Evolutionary conservation across 2,329 filamentous ascomycete genomes (phyloP), one percentile per base, ranked within the genome.

Genomic region (Diaporthe amygdali): DNA sequence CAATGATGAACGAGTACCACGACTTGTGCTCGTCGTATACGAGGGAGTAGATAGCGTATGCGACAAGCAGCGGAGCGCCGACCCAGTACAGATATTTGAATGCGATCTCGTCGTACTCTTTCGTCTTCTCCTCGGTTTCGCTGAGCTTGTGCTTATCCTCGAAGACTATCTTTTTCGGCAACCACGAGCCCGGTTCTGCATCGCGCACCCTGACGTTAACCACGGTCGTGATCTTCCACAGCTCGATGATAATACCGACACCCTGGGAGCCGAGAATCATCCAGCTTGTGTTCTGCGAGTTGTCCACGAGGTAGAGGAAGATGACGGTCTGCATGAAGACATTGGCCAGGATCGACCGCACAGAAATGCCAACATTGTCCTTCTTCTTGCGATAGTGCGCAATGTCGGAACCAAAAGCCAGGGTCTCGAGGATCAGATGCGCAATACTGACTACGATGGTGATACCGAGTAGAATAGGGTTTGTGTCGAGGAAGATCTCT

Each of bases 361-460:
- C 93, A 1, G 95, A 98, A 55, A 97, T 97, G 74, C 96, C 96
- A 34, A 99, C 93, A 71, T 97, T 96, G 84, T 98, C 97, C 87
- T 99, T 99, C 92, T 99, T 99, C 87, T 98, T 98, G 80, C 95
- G 94, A 90, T 96, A 99, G 83, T 99, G 96, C 61, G 95, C 91
- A 80, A 99, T 97, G 80, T 99, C 96, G 79, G 93, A 97, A 78
- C 97, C 97, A 85, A 99, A 99, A 2, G 96, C 96, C 41, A 99
- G 89, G 78, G 93, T 95, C 83, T 99, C 96, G 74, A 99, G 96
- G 76, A 99, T 86, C 88, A 97, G 95, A 84, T 99, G 96, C 47
- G 96, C 87, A 71, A 99, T 88, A 74, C 91, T 95, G 76, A 97
- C 96, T 10, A 97, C 82, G 32, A 91, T 91, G 0, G 96, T 99